Base-by-base conservation (phyloP, 139 green algal species). In the Zygnema cylindricum region DNA sequence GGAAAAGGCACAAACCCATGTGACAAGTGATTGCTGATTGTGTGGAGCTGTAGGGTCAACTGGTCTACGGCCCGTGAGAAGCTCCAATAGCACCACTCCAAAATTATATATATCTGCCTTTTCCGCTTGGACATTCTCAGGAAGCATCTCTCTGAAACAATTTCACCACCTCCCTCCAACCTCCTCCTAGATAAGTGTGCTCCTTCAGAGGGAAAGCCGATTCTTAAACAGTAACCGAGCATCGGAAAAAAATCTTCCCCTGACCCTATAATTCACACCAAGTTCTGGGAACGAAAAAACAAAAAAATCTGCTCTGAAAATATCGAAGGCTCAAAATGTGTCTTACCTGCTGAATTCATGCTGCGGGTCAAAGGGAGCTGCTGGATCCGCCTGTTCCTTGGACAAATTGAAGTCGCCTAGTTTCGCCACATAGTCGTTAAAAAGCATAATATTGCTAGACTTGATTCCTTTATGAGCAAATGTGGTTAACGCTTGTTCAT, bases 61-160 rank as follows among this genome's bases (percentile, higher is more conserved):
- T 1, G 86, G 86, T 32, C 89, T 91, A 40, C 86, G 86, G 16
- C 86, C 86, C 16, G 86, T 91, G 40, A 91, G 86, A 35, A 91
- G 38, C 81, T 91, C 86, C 1, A 91, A 41, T 35, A 91, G 63
- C 38, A 91, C 86, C 40, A 91, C 86, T 3, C 86, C 86, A 84
- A 91, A 86, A 75, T 81, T 91, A 75, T 91, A 91, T 38, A 91
- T 69, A 40, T 91, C 86, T 41, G 78, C 87, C 35, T 91, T 91
- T 32, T 73, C 36, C 7, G 79, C 36, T 79, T 43, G 38, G 7
- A 55, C 11, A 7, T 79, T 79, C 38, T 42, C 36, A 11, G 36
- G 16, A 43, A 79, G 7, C 36, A 79, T 43, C 36, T 79, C 38
- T 11, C 71, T 79, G 71, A 73, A n/a, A 30, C 57, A 73, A 36